These are phyloP conservation scores for Arxiozyma heterogenica DNA, from an alignment of 1,139 yeast species.

Conservation along the genomic window DNA sequence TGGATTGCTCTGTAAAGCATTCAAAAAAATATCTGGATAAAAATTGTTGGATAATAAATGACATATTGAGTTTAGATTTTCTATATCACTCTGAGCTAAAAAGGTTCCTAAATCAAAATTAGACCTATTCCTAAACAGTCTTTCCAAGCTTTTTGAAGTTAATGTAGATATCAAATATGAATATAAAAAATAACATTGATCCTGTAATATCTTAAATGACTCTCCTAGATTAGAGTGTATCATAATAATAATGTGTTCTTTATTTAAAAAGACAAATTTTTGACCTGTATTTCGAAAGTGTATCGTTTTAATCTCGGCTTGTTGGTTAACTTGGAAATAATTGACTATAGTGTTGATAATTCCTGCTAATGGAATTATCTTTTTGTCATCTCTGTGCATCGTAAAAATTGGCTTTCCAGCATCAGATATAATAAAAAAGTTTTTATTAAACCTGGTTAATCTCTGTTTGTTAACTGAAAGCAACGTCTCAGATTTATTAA, in stretches of 20 bases:
- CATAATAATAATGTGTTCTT: conserved; percentile 63
- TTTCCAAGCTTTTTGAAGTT: conserved; percentile 63
- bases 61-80: conserved; percentile 23
- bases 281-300: conserved; percentile 35
- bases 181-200: conserved; percentile 67
- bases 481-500: conserved; percentile 4
- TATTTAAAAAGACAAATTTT: conserved; percentile 49
- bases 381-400: conserved; percentile 64
- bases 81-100: conserved; percentile 39
- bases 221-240: conserved; percentile 58
- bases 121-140: conserved; percentile 60
- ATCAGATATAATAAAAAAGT: conserved; percentile 67
- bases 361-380: conserved; percentile 68
- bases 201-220: conserved; percentile 44
- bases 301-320: conserved; percentile 33
- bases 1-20: conserved; percentile 52
- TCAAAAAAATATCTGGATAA: conserved; percentile 49
- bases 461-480: neutral
- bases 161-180: conserved; percentile 73
- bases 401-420: conserved; percentile 94
- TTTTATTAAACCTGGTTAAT: conserved; percentile 14
- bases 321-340: conserved; percentile 31
- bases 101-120: conserved; percentile 76
- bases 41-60: conserved; percentile 33
- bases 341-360: conserved; percentile 37